These are phyloP conservation scores for Stemphylium lycopersici DNA, from an alignment of 2,329 filamentous ascomycete genomes.

Conservation along the genomic window DNA sequence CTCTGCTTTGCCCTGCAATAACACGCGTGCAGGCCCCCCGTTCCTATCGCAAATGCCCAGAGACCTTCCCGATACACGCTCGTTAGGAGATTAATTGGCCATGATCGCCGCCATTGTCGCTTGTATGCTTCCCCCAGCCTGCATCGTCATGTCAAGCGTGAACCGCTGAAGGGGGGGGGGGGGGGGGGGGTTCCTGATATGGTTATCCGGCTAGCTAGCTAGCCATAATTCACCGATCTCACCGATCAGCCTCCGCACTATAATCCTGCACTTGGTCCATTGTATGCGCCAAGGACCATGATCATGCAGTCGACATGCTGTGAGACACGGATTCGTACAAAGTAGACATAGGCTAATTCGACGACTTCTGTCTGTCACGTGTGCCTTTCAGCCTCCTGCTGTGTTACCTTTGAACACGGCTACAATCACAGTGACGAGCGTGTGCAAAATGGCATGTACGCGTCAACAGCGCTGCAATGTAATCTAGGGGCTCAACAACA, in stretches of 20 bases:
- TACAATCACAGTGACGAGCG: no score
- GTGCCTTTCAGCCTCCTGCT: no score
- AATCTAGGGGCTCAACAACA: no score
- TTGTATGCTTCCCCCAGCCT: not conserved
- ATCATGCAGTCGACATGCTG: slow-evolving; percentile 1
- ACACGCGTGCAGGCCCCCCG: not conserved
- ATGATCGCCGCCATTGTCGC: not conserved
- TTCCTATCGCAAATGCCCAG: not conserved
- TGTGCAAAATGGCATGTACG: no score
- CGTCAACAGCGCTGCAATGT: no score
- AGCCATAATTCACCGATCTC: not conserved
- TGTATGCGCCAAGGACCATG: not conserved
- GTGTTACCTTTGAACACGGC: no score
- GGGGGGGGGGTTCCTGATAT: slow-evolving; percentile 1
- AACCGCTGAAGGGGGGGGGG: not conserved
- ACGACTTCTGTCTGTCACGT: no score
- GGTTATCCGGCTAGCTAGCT: slow-evolving; percentile 1
- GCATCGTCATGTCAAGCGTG: not conserved
- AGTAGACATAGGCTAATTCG: no score
- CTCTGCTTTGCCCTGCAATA: not conserved
- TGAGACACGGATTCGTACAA: not conserved
- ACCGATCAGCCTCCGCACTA: slow-evolving; percentile 4
- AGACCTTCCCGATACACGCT: no score
- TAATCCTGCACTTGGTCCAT: slow-evolving; percentile 1
- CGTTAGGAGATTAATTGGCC: no score